Base-by-base conservation (phyloP, 371 early-diverging fungal species). In the Apophysomyces sp. region DNA sequence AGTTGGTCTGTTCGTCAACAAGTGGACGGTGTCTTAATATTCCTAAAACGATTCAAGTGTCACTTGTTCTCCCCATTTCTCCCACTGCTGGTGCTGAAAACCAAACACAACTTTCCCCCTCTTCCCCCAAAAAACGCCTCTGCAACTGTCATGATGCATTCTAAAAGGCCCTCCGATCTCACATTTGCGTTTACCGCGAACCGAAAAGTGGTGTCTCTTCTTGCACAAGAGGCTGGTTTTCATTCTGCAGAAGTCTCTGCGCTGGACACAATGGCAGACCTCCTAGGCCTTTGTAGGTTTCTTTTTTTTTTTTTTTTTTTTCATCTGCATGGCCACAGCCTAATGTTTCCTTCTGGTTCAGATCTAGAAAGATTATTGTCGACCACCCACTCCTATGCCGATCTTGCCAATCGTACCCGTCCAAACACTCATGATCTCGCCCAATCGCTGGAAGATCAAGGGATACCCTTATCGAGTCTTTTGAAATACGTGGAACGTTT, bases 341-440 rank as follows among this genome's bases (percentile, higher is more conserved):
- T n/a, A n/a, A n/a, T n/a, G n/a, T n/a, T n/a, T n/a, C n/a, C n/a
- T n/a, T n/a, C n/a, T n/a, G n/a, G n/a, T n/a, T n/a, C 63, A 86
- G 86, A 84, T 71, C 60, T 84, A 41, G 80, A 86, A 54, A 78
- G 73, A 57, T 55, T 84, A 55, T 65, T 84, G 41, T 52, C 68
- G 0, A 62, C 70, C 34, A 71, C 83, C 18, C 84, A 86, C 58
- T 55, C 71, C 0, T 80, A 71, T 61, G 78, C 86, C 30, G 83
- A 84, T 57, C 77, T 83, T 21, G 82, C 78, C 39, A 82, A 82
- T 57, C 73, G 83, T 32, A 72, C 81, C 4, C 74, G 64, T 58
- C 85, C 85, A 9, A 82, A 84, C 34, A 71, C 81, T 24, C 67
- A 83, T 52, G 86, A 86, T 44, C 75, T 86, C 52, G 68, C 76